Conservation (phyloP, 2,329 filamentous ascomycete species). For the Clonostachys rhizophaga region DNA sequence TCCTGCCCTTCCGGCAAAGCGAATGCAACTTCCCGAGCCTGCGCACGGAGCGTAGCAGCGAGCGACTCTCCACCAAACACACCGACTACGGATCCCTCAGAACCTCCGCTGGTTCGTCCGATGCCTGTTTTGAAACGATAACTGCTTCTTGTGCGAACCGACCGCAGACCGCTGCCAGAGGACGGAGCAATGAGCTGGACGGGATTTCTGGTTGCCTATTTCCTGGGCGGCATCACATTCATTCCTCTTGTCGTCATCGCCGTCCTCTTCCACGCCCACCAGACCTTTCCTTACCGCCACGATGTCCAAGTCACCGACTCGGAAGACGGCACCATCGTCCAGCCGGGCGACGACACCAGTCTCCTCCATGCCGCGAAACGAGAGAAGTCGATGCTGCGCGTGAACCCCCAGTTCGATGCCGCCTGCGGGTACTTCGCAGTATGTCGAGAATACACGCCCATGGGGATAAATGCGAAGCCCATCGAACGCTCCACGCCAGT, state of each 20-base stretch:
- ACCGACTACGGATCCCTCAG: not conserved
- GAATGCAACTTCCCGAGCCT: not conserved
- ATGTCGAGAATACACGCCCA: slow-evolving; percentile 85
- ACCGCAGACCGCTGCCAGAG: not conserved
- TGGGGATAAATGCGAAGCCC: slow-evolving; percentile 87
- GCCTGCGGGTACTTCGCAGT: slow-evolving; percentile 94
- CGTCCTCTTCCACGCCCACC: slow-evolving; percentile 62
- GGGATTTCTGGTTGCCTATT: slow-evolving; percentile 67
- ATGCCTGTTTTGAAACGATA: not conserved
- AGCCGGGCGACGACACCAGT: slow-evolving; percentile 59
- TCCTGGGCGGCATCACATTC: slow-evolving; percentile 85
- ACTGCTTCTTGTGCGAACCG: not conserved
- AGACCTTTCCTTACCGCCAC: slow-evolving; percentile 54
- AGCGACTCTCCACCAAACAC: not conserved
- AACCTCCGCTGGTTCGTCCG: not conserved
- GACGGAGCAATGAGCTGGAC: slow-evolving; percentile 41
- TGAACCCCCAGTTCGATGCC: slow-evolving; percentile 63
- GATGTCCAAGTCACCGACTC: slow-evolving; percentile 4
- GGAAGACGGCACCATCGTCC: slow-evolving; percentile 36
- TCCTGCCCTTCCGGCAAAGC: not conserved
- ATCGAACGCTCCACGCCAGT: slow-evolving; percentile 81
- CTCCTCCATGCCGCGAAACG: slow-evolving; percentile 58
- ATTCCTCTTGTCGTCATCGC: slow-evolving; percentile 64
- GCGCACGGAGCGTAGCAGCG: too few relatives aligned
- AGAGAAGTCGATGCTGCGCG: slow-evolving; percentile 53